Evolutionary conservation across 1,284 basidiomycete species (phyloP), one percentile per base, ranked within the genome.

Genomic region (Ganoderma boninense): DNA sequence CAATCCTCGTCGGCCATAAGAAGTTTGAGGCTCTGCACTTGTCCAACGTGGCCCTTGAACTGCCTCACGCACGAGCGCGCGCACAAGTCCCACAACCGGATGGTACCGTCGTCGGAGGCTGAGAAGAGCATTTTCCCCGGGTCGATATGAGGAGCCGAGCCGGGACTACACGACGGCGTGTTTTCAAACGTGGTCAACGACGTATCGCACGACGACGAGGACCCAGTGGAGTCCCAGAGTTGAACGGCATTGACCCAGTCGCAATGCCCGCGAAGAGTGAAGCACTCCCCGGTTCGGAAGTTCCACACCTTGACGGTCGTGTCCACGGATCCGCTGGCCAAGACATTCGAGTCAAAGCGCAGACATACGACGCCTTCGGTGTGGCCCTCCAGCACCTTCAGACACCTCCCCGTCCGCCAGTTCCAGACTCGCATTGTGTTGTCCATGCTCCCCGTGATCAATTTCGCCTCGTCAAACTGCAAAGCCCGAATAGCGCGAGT

Each of bases 241-340:
- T 93, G 90, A 26, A 99, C 97, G 2, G 95, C 88, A 80, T 99
- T 99, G 71, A 99, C 97, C 97, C 98, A 99, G 78, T 99, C 97
- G 54, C 87, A 86, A 79, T 99, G 98, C 1, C 98, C 98, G 4
- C 96, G 88, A 54, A 99, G 85, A 4, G 95, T 95, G 81, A 97
- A 98, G 65, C 96, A 95, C 73, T 95, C 94, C 56, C 96, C 96
- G 0, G 93, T 97, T 56, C 92, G 90, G 80, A 98, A 92, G 82
- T 99, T 98, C 97, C 97, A 99, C 32, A 97, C 91, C 80, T 95
- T 96, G 82, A 98, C 92, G 1, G 96, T 97, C 32, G 90, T 87
- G 81, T 98, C 97, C 40, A 94, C 95, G 76, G 93, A 94, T 11
- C 97, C 97, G 72, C 93, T 95, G 1, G 96, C 97, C 16, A 99